Evolutionary conservation across 2,329 filamentous ascomycete species (phyloP), one percentile per base, ranked within the genome.

Genomic region (Fusarium avenaceum): DNA sequence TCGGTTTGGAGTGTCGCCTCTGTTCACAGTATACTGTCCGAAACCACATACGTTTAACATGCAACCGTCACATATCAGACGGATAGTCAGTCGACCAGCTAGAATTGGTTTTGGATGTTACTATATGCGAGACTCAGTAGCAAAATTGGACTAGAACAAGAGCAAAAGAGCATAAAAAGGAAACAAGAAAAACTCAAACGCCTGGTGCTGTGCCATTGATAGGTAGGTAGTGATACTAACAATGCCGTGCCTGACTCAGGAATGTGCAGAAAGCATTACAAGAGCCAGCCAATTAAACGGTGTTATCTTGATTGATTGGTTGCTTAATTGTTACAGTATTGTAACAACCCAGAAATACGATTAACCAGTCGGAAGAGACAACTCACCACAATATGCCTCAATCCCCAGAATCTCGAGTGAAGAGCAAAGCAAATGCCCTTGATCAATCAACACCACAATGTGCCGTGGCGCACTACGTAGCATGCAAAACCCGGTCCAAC

Each of bases 61-160:
- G 49, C 63, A 61, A 61, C 45, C 45, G 20, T 65, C 55, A 65
- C 61, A 65, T 61, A 65, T 65, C 63, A 62, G 45, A 65, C 40
- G 33, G 19, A 39, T 24, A 33, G 32, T 7, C 30, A 20, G 26
- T 19, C 17, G 42, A n/a, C 49, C 46, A 26, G 8, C 26, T 10
- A 26, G 8, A 53, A 42, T 46, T 24, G 17, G 13, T 33, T 33
- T 7, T 4, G 17, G 13, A 19, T 33, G 14, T 26, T 9, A 17
- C 50, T 48, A 24, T 35, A 20, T 40, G 57, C n/a, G 32, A 39
- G 33, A 30, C 49, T 19, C 20, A 42, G 24, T 38, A 43, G 10
- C 26, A 61, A 33, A 15, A 60, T 48, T 26, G 14, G 52, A 10
- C 47, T 45, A 46, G 9, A 57, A 46, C n/a, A 52, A 47, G 49